Evolutionary conservation across 106 monocot genomes (phyloP).

Genomic region (Triglochin maritima): DNA sequence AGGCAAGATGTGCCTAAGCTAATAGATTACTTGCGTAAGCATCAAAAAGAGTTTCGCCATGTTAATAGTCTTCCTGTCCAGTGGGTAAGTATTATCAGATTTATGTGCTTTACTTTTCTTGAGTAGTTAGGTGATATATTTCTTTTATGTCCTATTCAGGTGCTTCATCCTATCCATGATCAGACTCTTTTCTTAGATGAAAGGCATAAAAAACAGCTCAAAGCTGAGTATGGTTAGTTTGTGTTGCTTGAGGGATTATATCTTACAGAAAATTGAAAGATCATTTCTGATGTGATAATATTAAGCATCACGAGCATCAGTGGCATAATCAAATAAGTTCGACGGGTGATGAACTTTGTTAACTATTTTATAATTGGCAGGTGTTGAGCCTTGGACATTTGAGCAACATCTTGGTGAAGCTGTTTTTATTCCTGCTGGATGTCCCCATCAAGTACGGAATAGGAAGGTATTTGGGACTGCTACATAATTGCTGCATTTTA

Average conservation of each 20-base stretch:
- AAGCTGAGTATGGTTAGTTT: conserved; percentile 34
- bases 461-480: too few relatives aligned
- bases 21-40: conserved; percentile 24
- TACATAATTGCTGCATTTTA: too few relatives aligned
- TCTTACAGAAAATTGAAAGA: too few relatives aligned
- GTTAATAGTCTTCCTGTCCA: conserved; percentile 26
- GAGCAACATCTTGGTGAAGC: conserved; percentile 14
- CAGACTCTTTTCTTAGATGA: conserved; percentile 37
- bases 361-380: neutral
- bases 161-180: conserved; percentile 46
- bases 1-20: conserved; percentile 35
- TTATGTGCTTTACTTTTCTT: neutral
- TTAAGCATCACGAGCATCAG: too few relatives aligned
- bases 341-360: too few relatives aligned
- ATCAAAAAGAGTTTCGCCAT: conserved; percentile 36
- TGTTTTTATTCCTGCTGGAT: conserved; percentile 14
- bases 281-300: too few relatives aligned
- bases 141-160: conserved; percentile 12
- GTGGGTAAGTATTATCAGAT: conserved; percentile 6
- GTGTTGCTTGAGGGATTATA: too few relatives aligned
- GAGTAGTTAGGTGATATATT: neutral
- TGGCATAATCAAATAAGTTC: too few relatives aligned
- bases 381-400: conserved; percentile 16
- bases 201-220: conserved; percentile 34
- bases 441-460: conserved; percentile 13